A percentile compares a stretch with the other conserved stretches of the same genome.
Conservation (phyloP, 2,329 filamentous ascomycete species). For the Clarireedia hainanense region DNA sequence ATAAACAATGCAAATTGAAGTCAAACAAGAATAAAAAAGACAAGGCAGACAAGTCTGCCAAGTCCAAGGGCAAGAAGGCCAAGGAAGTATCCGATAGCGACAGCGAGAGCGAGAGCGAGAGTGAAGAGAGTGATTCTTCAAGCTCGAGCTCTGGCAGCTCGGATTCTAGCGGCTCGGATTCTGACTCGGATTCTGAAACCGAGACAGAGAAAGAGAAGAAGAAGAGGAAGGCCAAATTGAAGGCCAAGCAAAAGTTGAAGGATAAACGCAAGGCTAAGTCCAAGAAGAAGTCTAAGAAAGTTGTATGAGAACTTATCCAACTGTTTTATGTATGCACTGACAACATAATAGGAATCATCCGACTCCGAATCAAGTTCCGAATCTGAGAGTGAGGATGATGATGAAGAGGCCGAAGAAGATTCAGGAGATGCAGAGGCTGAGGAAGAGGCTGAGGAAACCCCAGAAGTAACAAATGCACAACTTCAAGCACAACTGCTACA, state of each 20-base stretch:
- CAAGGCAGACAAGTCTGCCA: constrained; percentile 13
- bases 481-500: constrained; percentile 22
- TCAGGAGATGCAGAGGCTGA: constrained; percentile 5
- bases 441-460: constrained; percentile 10
- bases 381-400: constrained; percentile 22
- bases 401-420: constrained; percentile 6
- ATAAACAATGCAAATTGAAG: constrained; percentile 18
- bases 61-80: constrained; percentile 7
- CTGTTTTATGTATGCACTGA: constrained; percentile 10
- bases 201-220: constrained; percentile 29
- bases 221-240: constrained; percentile 31
- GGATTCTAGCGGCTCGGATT: constrained; percentile 17
- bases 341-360: constrained; percentile 18
- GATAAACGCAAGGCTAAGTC: constrained; percentile 33
- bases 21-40: constrained; percentile 20
- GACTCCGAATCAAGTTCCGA: constrained; percentile 28
- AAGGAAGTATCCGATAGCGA: constrained; percentile 9
- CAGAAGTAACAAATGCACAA: constrained; percentile 11
- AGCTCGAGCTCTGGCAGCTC: background rate
- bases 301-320: constrained; percentile 18
- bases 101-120: constrained; percentile 13
- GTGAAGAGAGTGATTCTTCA: constrained; percentile 1
- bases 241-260: constrained; percentile 29
- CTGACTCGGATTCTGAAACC: constrained; percentile 22
- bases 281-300: constrained; percentile 32